Percentiles rank a stretch among this genome's conserved stretches.
phyloP scores from a whole-genome alignment of 2,329 filamentous ascomycete species.

The Pseudocercospora eumusae region DNA sequence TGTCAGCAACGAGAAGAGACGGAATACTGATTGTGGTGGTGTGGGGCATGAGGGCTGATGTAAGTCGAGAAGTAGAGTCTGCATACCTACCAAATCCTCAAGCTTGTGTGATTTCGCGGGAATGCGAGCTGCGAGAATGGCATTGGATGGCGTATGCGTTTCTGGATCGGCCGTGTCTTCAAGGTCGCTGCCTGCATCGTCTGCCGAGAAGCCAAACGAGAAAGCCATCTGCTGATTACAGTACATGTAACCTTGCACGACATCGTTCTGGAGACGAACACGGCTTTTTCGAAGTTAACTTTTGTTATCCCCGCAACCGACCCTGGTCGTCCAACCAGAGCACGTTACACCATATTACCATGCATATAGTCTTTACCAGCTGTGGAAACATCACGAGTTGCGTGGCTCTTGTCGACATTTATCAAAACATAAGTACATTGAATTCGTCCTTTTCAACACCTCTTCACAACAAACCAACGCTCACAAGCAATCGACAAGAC shows the following conservation, averaged over 20 bases:
- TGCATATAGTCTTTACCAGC: background rate
- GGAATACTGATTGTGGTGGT: background rate
- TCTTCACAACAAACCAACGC: background rate
- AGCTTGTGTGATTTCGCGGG: constrained; percentile 44
- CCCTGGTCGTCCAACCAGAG: background rate
- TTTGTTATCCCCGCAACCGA: constrained; percentile 1
- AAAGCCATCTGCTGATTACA: constrained; percentile 47
- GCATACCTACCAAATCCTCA: constrained; percentile 50
- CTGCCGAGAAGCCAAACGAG: constrained; percentile 60
- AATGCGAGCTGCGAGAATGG: constrained; percentile 12
- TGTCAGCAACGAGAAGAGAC: constrained; percentile 8
- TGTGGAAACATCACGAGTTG: background rate
- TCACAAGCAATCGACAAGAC: background rate
- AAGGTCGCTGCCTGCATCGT: constrained; percentile 58
- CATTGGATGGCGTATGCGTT: background rate
- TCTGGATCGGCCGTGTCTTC: constrained; percentile 19
- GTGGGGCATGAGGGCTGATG: background rate
- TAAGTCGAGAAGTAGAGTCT: background rate
- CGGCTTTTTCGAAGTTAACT: constrained; percentile 1
- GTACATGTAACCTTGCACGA: background rate
- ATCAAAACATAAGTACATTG: background rate
- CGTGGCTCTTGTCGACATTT: background rate
- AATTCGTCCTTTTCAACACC: background rate
- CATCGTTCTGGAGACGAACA: background rate
- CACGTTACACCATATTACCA: background rate